Evolutionary conservation across 371 early-diverging fungal species (phyloP).

Genomic region (Zychaea mexicana): DNA sequence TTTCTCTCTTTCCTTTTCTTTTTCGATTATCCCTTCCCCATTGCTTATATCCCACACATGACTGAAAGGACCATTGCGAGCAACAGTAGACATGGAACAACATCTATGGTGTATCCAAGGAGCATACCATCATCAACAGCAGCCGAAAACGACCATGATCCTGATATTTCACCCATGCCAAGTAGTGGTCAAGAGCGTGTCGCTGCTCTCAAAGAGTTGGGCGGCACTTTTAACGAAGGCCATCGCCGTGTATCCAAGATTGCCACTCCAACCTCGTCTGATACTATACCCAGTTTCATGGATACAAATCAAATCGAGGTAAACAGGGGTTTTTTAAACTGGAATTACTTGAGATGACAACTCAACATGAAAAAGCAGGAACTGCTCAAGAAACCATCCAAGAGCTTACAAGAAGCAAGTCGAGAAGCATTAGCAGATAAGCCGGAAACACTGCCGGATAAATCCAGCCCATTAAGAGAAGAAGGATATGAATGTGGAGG

Average conservation of each 20-base stretch:
- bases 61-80: no score
- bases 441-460: background rate
- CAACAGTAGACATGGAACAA: no score
- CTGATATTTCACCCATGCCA: constrained; percentile 4
- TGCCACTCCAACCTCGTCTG: constrained; percentile 35
- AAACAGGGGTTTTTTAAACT: background rate
- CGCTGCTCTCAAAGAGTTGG: constrained; percentile 39
- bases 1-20: no score
- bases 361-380: no score
- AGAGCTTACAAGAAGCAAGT: background rate
- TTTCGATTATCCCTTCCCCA: no score
- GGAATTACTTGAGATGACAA: background rate
- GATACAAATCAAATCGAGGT: constrained; percentile 19
- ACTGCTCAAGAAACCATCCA: background rate
- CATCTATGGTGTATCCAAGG: no score
- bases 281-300: constrained; percentile 39
- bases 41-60: no score
- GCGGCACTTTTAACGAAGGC: constrained; percentile 47
- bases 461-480: no score
- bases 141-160: background rate
- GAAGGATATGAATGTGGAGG: no score
- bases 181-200: constrained; percentile 24
- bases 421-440: background rate
- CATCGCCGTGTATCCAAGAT: constrained; percentile 39
- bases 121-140: no score